Base-by-base conservation (phyloP, 2,329 filamentous ascomycete species). In the Neofusicoccum kwambonambiense region DNA sequence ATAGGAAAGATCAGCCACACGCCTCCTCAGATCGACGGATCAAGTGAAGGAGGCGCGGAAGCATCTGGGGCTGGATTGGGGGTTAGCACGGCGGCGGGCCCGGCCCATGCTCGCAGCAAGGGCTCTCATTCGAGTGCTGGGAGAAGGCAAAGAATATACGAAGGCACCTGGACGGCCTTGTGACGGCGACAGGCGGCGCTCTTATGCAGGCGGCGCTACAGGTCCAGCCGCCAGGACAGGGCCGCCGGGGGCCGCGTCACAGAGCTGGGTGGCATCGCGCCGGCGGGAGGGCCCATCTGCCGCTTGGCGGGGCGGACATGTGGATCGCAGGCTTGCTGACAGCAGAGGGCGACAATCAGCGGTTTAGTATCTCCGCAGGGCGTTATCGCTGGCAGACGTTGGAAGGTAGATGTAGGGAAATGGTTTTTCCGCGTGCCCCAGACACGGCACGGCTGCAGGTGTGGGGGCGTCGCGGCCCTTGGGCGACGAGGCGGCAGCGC, bases 381-480 rank as follows among this genome's bases (percentile, higher is more conserved):
- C 17, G n/a, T 56, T 41, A 54, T 42, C 37, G 52, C 34, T 31
- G 37, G 15, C 11, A 58, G 54, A 58, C 35, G 54, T 58, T 41
- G 54, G 17, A 27, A 17, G 22, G 39, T 8, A 19, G 31, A 45
- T 41, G 42, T 37, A 60, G 56, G 56, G 56, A 35, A 60, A 60
- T 47, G 17, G 56, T 60, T 60, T 60, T 60, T 60, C 56, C 56
- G 56, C 41, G 54, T 44, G 41, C 39, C 39, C 27, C 54, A 37
- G 56, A 37, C 42, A 35, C 56, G 56, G 56, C 56, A 60, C 41
- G n/a, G 56, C 41, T 60, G 56, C 56, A 60, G 56, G 41, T 44
- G 42, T 47, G 42, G 56, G 56, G 56, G 41, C 39, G 54, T 44
- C 41, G 54, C 15, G 51, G 27, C 27, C 27, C 27, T 31, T 31